Conservation (phyloP, 2,329 filamentous ascomycete species). For the Fonsecaea multimorphosa region DNA sequence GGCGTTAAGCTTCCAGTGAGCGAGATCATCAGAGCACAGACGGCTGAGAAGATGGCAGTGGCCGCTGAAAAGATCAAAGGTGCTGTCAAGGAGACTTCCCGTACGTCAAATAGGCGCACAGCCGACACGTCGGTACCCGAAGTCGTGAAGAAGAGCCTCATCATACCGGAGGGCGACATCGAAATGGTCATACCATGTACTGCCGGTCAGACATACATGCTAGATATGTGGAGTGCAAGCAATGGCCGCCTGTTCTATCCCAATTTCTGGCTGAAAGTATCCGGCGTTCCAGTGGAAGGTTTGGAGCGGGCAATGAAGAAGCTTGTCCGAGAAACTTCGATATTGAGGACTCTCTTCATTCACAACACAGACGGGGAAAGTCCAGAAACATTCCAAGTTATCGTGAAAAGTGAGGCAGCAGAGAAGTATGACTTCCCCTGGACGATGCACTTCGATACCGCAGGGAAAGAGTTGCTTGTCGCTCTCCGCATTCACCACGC, state of each 20-base stretch:
- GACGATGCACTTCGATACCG: constrained; percentile 14
- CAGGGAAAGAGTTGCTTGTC: constrained; percentile 39
- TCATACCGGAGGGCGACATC: constrained; percentile 55
- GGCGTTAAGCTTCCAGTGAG: constrained; percentile 70
- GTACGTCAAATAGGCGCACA: not conserved
- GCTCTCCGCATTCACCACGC: constrained; percentile 78
- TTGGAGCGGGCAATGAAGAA: constrained; percentile 67
- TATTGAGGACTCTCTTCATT: constrained; percentile 74
- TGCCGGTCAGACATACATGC: constrained; percentile 80
- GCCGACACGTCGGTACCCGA: not conserved
- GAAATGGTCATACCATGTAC: constrained; percentile 70
- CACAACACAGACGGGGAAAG: constrained; percentile 30
- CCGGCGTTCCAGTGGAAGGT: constrained; percentile 47
- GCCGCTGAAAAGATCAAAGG: constrained; percentile 9
- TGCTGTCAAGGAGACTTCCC: not conserved
- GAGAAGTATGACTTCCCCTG: constrained; percentile 32
- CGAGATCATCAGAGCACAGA: constrained; percentile 71
- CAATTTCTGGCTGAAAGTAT: constrained; percentile 68
- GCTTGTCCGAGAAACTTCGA: constrained; percentile 62
- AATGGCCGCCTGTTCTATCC: constrained; percentile 73
- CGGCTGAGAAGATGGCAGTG: constrained; percentile 67
- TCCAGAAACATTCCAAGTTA: constrained; percentile 35
- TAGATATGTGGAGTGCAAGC: constrained; percentile 75
- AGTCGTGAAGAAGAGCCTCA: constrained; percentile 29
- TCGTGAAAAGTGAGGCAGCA: constrained; percentile 26